These are phyloP conservation scores for Pleodorina starrii DNA, from an alignment of 139 green algal species.

Conservation along the genomic window DNA sequence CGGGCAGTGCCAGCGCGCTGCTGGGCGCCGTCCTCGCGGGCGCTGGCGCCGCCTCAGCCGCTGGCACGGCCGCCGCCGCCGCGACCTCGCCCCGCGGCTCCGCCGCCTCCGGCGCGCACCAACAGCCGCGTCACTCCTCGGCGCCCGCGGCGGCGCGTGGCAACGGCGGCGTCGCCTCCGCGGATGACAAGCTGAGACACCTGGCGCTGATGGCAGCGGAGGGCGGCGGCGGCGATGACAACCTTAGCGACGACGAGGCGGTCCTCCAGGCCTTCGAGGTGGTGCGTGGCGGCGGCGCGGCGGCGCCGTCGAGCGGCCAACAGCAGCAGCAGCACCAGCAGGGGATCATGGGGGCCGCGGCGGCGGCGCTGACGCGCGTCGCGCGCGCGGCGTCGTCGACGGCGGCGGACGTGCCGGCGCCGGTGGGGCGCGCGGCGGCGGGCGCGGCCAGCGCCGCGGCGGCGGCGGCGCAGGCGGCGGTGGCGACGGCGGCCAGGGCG, in stretches of 20 bases:
- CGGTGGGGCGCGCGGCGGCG: neutral
- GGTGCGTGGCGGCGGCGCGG: neutral
- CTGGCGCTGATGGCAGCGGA: neutral
- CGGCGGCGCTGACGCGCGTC: neutral
- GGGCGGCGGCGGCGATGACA: slow-evolving; percentile 12
- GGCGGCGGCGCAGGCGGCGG: neutral
- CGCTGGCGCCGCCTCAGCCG: neutral
- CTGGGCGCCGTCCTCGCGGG: neutral
- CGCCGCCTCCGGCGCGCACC: no score
- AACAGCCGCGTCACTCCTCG: no score
- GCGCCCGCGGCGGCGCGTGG: no score
- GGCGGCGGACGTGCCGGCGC: neutral
- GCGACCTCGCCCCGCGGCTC: no score
- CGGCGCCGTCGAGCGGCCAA: no score
- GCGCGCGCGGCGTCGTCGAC: neutral
- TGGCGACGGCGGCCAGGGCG: neutral
- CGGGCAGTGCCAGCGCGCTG: neutral
- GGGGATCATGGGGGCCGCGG: neutral
- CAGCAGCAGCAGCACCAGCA: no score
- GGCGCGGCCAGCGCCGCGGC: neutral
- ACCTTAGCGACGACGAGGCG: neutral
- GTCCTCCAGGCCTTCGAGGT: neutral
- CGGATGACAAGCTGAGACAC: neutral
- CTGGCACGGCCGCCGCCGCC: neutral
- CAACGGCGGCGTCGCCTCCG: no score